A percentile compares a stretch with the other conserved stretches of the same genome.
phyloP scores from a whole-genome alignment of 2,329 filamentous ascomycete species.

The Alternaria panax region DNA sequence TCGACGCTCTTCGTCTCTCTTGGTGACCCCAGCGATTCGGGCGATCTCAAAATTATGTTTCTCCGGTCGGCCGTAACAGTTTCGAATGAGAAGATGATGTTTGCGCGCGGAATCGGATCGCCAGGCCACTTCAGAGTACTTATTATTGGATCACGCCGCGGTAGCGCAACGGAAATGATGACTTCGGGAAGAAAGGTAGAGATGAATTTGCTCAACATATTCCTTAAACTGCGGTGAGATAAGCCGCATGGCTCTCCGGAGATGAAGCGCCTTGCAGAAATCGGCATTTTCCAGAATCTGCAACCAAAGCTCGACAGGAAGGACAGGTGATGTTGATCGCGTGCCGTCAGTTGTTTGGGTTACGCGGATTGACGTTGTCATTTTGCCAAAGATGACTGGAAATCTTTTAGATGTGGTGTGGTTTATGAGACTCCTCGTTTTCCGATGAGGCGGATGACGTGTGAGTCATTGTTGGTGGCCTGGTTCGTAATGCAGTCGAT shows the following conservation, averaged over 20 bases:
- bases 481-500: background rate
- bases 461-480: background rate
- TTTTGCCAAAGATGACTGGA: background rate
- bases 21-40: conserved; percentile 6
- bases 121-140: conserved; percentile 21
- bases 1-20: conserved; percentile 16
- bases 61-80: conserved; percentile 5
- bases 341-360: background rate
- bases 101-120: conserved; percentile 15
- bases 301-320: conserved; percentile 30
- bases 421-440: background rate
- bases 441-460: background rate
- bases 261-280: conserved; percentile 16
- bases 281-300: conserved; percentile 20
- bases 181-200: conserved; percentile 22
- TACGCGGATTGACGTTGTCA: background rate
- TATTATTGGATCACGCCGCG: conserved; percentile 26
- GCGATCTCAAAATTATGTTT: conserved; percentile 18
- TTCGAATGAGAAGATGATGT: conserved; percentile 20
- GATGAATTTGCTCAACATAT: conserved; percentile 26
- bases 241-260: conserved; percentile 30
- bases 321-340: background rate
- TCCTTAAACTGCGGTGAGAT: conserved; percentile 24
- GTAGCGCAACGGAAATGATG: conserved; percentile 24
- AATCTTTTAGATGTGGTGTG: background rate